phyloP scores from a whole-genome alignment of 2,329 filamentous ascomycete genomes.

The Epichloe gansuensis region DNA sequence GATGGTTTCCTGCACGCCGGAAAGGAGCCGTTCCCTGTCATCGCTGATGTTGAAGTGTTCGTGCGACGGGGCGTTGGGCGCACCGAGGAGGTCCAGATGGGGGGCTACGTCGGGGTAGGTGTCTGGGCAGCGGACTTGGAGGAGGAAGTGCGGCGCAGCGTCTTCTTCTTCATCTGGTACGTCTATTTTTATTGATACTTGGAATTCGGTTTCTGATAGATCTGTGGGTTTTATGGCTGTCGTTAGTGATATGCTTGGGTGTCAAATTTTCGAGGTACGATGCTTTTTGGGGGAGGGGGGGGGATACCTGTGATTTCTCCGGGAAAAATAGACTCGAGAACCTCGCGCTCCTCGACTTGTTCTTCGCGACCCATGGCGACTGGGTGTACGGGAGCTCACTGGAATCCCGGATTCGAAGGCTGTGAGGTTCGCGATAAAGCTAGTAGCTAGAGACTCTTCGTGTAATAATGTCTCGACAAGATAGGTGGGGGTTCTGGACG shows the following conservation, averaged over 20 bases:
- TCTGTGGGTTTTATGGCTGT: constrained; percentile 37
- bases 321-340: constrained; percentile 95
- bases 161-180: constrained; percentile 48
- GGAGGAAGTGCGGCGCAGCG: constrained; percentile 58
- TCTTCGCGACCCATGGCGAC: constrained; percentile 60
- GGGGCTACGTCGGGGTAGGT: constrained; percentile 83
- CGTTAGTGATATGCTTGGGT: too few species aligned
- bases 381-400: neutral
- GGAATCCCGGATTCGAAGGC: neutral
- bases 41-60: constrained; percentile 65
- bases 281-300: too few species aligned
- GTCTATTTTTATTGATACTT: constrained; percentile 76
- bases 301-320: constrained; percentile 80
- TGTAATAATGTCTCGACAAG: too few species aligned
- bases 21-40: constrained; percentile 64
- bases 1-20: constrained; percentile 58
- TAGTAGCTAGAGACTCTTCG: neutral
- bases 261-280: too few species aligned
- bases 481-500: constrained; percentile 12
- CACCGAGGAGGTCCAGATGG: constrained; percentile 62
- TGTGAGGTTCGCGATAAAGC: neutral
- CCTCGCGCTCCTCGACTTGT: constrained; percentile 89
- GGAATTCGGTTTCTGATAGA: constrained; percentile 79
- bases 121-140: constrained; percentile 81
- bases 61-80: constrained; percentile 56